Base-by-base conservation (phyloP, 768 basidiomycete genomes). In the Suillus placidus region DNA sequence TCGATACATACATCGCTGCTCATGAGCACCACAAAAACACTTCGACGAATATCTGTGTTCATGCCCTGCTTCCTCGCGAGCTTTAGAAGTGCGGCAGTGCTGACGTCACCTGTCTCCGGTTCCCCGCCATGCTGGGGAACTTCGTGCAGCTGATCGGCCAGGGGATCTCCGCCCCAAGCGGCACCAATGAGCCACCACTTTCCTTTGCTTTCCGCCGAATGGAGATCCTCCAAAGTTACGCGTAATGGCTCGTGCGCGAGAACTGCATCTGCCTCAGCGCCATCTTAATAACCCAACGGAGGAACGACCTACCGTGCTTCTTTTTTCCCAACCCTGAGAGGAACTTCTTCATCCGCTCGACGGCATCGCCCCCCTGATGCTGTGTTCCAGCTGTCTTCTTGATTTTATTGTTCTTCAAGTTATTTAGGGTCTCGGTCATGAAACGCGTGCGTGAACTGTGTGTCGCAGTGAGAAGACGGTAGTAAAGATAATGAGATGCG, bases 121-220 rank as follows among this genome's bases (percentile, higher is more conserved):
- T 76, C 71, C 61, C 70, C 63, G 16, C 56, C 62, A 12, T 51
- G 62, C 60, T 63, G 69, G 42, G 72, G 67, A 52, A 70, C 57
- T 5, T 73, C 76, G 5, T 78, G 82, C 64, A 85, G 85, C 52
- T 83, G 85, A 64, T 98, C 96, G 23, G 89, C 82, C 4, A 98
- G 84, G 9, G 97, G 96, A 71, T 98, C 89, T 2, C 96, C 96
- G 38, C 85, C 85, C 97, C 97, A 99, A 0, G 93, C 97, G 1
- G 97, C 94, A 20, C 97, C 97, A 42, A 98, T 93, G 2, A 98
- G 83, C 97, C 97, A 99, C 97, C 97, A 99, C 80, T 97, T 97
- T 6, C 96, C 97, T 73, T 89, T 92, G 13, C 84, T 91, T 64
- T 93, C 88, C 1, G 94, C 89, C 0, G 88, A 86, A 66, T 87